Base-by-base conservation (phyloP, 2,329 filamentous ascomycete genomes). In the Ascochyta lentis region DNA sequence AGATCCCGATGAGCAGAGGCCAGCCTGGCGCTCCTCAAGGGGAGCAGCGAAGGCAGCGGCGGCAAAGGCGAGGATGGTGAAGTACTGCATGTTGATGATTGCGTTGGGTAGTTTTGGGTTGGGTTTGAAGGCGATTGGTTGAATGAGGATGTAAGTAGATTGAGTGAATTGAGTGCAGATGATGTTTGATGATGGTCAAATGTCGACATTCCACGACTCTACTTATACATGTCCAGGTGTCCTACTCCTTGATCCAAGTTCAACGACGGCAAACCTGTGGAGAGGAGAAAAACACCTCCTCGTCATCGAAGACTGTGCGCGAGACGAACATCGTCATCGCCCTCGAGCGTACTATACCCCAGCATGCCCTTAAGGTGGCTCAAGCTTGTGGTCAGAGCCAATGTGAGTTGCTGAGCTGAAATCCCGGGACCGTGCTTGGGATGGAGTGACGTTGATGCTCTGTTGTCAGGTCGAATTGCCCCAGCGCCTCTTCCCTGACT, bases 1-100 rank as follows among this genome's bases (percentile, higher is more conserved):
- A 61, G 67, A 64, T 44, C 69, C 67, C 7, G 71, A 69, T 37
- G 63, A 56, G 73, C 76, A 78, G 65, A 76, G 63, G n/a, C 56
- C 52, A 24, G 52, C 44, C 55, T 75, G 72, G 64, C 73, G 72
- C 52, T 69, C 60, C 23, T 69, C 64, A 19, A 76, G 61, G 38
- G 70, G 58, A 54, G 72, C 66, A 40, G 71, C 67, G 42, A 71
- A 66, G 49, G 70, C 61, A 23, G 71, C 69, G 45, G 66, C 58
- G 35, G 68, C 69, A 51, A 74, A 67, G 40, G 68, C 68, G 50
- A 75, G 58, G 53, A 72, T 61, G 65, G 66, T 61, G 64, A 70
- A 56, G 72, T 71, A 75, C 41, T 66, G 70, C 72, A 75, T 76
- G 26, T 61, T 75, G 68, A 65, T 49, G 34, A 45, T 44, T 49